phyloP scores from a whole-genome alignment of 495 filamentous ascomycete species.

The Aspergillus mulundensis region DNA sequence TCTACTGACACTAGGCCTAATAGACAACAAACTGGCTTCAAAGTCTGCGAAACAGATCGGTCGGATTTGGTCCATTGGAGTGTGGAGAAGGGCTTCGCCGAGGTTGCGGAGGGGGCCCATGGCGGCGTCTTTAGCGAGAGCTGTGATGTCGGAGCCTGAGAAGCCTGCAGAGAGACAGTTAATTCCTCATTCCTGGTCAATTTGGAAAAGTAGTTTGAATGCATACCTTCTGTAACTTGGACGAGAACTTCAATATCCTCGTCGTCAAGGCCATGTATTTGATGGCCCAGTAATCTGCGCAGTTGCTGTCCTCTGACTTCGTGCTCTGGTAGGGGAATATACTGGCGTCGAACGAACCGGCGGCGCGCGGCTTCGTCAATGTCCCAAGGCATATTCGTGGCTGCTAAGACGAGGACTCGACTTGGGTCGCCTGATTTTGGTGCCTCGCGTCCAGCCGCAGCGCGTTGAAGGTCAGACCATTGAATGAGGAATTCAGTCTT shows the following conservation, averaged over 20 bases:
- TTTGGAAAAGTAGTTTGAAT: neutral
- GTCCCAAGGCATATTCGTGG: constrained; percentile 96
- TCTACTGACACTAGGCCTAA: constrained; percentile 85
- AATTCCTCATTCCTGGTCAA: neutral
- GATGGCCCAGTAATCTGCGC: constrained; percentile 71
- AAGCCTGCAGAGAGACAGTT: constrained; percentile 59
- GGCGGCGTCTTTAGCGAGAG: constrained; percentile 93
- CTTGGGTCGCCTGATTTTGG: constrained; percentile 74
- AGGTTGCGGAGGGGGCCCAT: constrained; percentile 94
- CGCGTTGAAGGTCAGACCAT: constrained; percentile 90
- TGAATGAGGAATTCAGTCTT: constrained; percentile 99
- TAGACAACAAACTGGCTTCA: constrained; percentile 74
- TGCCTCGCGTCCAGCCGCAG: constrained; percentile 84
- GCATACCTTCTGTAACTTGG: constrained; percentile 76
- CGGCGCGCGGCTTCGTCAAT: constrained; percentile 94
- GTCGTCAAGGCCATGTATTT: constrained; percentile 76
- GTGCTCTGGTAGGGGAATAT: constrained; percentile 89
- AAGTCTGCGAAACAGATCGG: constrained; percentile 84
- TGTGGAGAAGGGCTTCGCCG: constrained; percentile 84
- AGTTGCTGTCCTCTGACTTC: constrained; percentile 76
- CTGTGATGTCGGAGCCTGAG: constrained; percentile 95
- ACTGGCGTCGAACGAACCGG: constrained; percentile 89
- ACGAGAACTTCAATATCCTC: constrained; percentile 74
- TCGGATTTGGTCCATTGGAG: constrained; percentile 89
- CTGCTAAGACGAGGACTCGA: constrained; percentile 87